Percentiles rank a stretch among this genome's conserved stretches.
phyloP scores from a whole-genome alignment of 2,329 filamentous ascomycete species.

The Penicillium sp. region DNA sequence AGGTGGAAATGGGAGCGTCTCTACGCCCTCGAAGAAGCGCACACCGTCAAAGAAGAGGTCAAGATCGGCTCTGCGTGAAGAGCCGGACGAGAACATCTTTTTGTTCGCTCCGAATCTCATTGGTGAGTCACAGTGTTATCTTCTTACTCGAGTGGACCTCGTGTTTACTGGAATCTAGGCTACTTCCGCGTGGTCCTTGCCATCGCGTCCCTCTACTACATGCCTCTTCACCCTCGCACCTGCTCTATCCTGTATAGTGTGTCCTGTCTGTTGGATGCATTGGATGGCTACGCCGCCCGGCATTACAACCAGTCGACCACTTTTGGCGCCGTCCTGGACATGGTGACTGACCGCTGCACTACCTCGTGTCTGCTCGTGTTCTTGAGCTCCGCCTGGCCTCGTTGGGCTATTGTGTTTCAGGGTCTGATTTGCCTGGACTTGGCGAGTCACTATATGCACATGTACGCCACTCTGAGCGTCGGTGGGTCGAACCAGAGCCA shows the following conservation, averaged over 20 bases:
- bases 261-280: slow-evolving; percentile 90
- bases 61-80: slow-evolving; percentile 26
- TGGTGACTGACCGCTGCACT: slow-evolving; percentile 98
- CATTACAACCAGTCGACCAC: slow-evolving; percentile 85
- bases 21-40: slow-evolving; percentile 31
- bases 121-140: slow-evolving; percentile 51
- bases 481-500: slow-evolving; percentile 77
- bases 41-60: slow-evolving; percentile 29
- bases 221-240: slow-evolving; percentile 96
- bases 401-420: slow-evolving; percentile 94
- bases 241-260: slow-evolving; percentile 84
- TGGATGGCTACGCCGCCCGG: slow-evolving; percentile 91
- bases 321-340: slow-evolving; percentile 95
- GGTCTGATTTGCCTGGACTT: slow-evolving; percentile 87
- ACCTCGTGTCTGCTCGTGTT: slow-evolving; percentile 94
- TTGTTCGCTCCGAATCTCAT: slow-evolving; percentile 80
- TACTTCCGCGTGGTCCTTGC: slow-evolving; percentile 77
- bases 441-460: slow-evolving; percentile 97
- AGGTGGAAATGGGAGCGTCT: slow-evolving; percentile 29
- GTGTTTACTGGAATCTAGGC: slow-evolving; percentile 48
- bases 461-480: slow-evolving; percentile 93
- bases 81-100: slow-evolving; percentile 69
- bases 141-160: neutral
- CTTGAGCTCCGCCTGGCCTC: slow-evolving; percentile 87
- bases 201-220: slow-evolving; percentile 93